These are phyloP conservation scores for Stagonosporopsis tanaceti DNA, from an alignment of 2,329 filamentous ascomycete species.

Conservation along the genomic window DNA sequence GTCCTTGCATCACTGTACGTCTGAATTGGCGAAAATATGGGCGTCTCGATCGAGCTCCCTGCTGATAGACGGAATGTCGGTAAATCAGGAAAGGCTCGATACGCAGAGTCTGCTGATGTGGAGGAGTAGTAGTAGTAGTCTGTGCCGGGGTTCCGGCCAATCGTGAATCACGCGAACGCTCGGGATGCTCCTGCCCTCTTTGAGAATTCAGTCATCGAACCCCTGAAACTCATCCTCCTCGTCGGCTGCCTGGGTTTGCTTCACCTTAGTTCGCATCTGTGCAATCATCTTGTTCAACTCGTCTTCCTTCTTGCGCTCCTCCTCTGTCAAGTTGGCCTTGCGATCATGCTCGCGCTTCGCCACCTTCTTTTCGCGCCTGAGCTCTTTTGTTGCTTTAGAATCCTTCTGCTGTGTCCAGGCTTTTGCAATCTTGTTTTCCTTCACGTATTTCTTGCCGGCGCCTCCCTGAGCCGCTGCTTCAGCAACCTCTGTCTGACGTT, in stretches of 20 bases:
- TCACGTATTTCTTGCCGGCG: constrained; percentile 31
- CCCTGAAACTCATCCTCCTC: constrained; percentile 45
- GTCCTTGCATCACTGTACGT: neutral
- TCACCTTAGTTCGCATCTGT: constrained; percentile 38
- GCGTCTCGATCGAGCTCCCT: neutral
- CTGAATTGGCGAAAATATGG: neutral
- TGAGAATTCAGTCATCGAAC: constrained; percentile 41
- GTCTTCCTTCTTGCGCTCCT: constrained; percentile 46
- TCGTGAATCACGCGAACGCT: neutral
- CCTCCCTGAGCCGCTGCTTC: constrained; percentile 35
- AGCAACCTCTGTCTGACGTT: constrained; percentile 49
- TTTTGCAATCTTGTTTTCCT: constrained; percentile 37
- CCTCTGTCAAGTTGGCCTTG: constrained; percentile 34
- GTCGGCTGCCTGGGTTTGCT: constrained; percentile 34
- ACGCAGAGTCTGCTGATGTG: neutral
- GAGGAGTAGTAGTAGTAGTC: neutral
- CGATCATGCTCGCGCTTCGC: constrained; percentile 43
- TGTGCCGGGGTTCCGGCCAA: neutral
- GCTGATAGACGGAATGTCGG: neutral
- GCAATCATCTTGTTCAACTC: constrained; percentile 43
- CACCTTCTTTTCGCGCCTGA: constrained; percentile 46
- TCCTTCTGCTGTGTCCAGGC: constrained; percentile 51
- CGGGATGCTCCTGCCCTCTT: neutral
- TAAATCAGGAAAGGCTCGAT: neutral
- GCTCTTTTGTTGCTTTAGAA: constrained; percentile 40